These are phyloP conservation scores for Cladosporium sp. DNA, from an alignment of 2,329 filamentous ascomycete genomes.

Conservation along the genomic window DNA sequence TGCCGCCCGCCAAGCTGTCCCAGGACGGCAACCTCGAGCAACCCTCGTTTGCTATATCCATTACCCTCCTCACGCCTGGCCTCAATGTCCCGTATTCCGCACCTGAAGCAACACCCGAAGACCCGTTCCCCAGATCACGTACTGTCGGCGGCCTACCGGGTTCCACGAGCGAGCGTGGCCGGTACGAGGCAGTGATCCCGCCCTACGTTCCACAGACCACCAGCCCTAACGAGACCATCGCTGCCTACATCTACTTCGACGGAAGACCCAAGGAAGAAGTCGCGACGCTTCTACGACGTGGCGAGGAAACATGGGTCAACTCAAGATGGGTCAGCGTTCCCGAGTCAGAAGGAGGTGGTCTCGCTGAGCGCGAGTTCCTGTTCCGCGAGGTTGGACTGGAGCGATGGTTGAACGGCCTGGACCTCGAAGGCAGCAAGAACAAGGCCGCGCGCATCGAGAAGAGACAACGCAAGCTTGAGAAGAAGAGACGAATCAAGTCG, in stretches of 20 bases:
- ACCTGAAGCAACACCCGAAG: conserved; percentile 70
- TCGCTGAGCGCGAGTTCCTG: conserved; percentile 93
- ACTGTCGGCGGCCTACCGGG: conserved; percentile 69
- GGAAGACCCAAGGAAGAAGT: conserved; percentile 94
- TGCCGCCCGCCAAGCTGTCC: conserved; percentile 78
- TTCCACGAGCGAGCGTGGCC: conserved; percentile 48
- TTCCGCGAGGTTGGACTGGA: conserved; percentile 96
- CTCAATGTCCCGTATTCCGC: conserved; percentile 89
- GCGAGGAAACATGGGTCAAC: conserved; percentile 99
- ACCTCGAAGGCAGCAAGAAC: conserved; percentile 74
- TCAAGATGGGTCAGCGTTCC: conserved; percentile 96
- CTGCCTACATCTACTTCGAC: conserved; percentile 98
- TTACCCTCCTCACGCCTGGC: conserved; percentile 85
- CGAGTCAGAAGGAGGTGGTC: conserved; percentile 82
- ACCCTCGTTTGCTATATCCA: conserved; percentile 95
- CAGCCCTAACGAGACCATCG: conserved; percentile 93
- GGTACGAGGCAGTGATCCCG: conserved; percentile 57
- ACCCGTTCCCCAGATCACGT: conserved; percentile 77
- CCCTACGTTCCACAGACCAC: conserved; percentile 91
- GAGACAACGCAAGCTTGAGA: conserved; percentile 61
- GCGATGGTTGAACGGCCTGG: conserved; percentile 91
- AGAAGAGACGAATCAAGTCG: conserved; percentile 66
- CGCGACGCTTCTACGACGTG: conserved; percentile 82
- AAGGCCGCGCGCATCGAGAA: conserved; percentile 73
- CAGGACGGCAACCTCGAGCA: conserved; percentile 69